Base-by-base conservation (phyloP, 2,329 filamentous ascomycete species). In the Leptographium radiaticola region DNA sequence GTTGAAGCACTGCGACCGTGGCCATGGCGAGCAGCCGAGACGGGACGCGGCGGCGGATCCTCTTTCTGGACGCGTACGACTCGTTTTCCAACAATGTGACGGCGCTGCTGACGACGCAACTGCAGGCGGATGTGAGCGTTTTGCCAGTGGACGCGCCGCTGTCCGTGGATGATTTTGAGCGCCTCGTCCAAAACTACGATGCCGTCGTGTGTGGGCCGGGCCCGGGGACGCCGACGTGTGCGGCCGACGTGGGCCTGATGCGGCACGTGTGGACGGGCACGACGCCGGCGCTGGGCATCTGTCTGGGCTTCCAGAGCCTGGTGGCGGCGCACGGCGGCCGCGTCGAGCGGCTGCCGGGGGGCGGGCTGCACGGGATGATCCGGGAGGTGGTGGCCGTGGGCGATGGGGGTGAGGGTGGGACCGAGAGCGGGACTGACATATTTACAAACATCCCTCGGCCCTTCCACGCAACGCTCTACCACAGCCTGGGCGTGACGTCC, bases 41-140 rank as follows among this genome's bases (percentile, higher is more conserved):
- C 34, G 47, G 16, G 12, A 30, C 46, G 3, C 48, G 38, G 16
- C 49, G 25, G 25, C 53, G 49, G 15, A 85, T 97, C 58, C 80
- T 97, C 58, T 95, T 95, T 70, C 76, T 98, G 60, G 93, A 97
- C 67, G 90, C 91, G 58, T 95, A 95, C 69, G 93, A 98, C 71
- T 96, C 90, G 44, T 98, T 96, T 70, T 88, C 89, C 53, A 90
- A 95, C 70, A 97, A 96, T 70, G 93, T 97, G 62, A 82, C 94
- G 52, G 83, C 87, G 7, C 79, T 95, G 38, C 75, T 97, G 48
- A 79, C 85, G 61, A 81, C 84, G 5, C 75, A 80, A 4, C 75
- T 95, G 10, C 70, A 76, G 56, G 85, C 79, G 20, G 73, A 83
- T 16, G 84, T 95, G 38, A 78, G 79, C 47, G 79, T 86, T 45